Percentiles rank a stretch among this genome's conserved stretches.
These are phyloP conservation scores for Termitomyces sp. DNA, from an alignment of 768 basidiomycete genomes.

Conservation along the genomic window DNA sequence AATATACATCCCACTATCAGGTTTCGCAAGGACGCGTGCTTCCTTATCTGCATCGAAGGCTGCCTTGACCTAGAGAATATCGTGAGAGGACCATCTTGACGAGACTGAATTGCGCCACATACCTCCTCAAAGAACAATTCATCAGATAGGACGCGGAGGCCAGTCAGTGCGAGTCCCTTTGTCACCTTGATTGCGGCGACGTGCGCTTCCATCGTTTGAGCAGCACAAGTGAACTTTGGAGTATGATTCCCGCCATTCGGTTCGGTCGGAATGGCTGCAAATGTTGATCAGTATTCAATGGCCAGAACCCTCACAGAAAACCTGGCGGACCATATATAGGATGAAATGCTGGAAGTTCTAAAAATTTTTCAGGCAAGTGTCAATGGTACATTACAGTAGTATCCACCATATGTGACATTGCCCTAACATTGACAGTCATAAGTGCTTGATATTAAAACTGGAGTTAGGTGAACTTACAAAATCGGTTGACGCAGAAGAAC, in stretches of 20 bases:
- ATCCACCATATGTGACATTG: conserved; percentile 63
- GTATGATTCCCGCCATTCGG: conserved; percentile 76
- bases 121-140: conserved; percentile 54
- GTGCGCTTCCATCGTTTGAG: conserved; percentile 59
- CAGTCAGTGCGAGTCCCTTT: conserved; percentile 60
- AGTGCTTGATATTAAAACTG: neutral
- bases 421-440: conserved; percentile 39
- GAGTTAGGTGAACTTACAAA: conserved; percentile 47
- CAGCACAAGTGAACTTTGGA: conserved; percentile 55
- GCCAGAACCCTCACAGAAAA: neutral
- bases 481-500: conserved; percentile 64
- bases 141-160: conserved; percentile 55
- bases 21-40: neutral
- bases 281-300: conserved; percentile 18
- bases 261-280: conserved; percentile 64
- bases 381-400: neutral
- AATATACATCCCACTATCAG: neutral
- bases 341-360: conserved; percentile 60
- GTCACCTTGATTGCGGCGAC: conserved; percentile 48
- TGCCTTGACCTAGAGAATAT: conserved; percentile 17
- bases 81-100: neutral
- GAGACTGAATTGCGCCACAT: conserved; percentile 11
- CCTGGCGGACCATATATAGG: conserved; percentile 49
- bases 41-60: conserved; percentile 14
- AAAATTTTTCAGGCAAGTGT: conserved; percentile 12